A percentile compares a stretch with the other conserved stretches of the same genome.
These are phyloP conservation scores for Aspergillus chevalieri DNA, from an alignment of 2,329 filamentous ascomycete species.

Conservation along the genomic window DNA sequence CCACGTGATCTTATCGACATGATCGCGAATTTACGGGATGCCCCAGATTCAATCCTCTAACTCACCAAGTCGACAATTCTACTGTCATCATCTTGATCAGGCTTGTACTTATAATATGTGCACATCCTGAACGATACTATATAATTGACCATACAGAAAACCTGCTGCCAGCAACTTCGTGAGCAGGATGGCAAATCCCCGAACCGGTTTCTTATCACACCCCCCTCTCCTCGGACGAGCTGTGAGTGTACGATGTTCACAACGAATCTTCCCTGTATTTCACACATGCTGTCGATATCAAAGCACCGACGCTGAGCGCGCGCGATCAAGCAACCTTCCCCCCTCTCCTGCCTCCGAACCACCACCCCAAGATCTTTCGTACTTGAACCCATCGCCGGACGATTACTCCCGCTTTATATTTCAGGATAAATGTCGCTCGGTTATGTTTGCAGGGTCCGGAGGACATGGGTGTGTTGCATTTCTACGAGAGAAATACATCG, in stretches of 20 bases:
- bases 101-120: background rate
- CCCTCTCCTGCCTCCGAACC: conserved; percentile 10
- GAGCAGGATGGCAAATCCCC: conserved; percentile 16
- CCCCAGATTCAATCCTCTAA: too few species aligned
- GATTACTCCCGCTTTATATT: conserved; percentile 81
- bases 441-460: conserved; percentile 70
- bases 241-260: conserved; percentile 8
- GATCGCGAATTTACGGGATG: background rate
- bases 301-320: conserved; percentile 11
- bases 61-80: background rate
- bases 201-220: conserved; percentile 13
- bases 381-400: conserved; percentile 73
- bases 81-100: background rate
- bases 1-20: background rate
- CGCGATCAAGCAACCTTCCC: conserved; percentile 6
- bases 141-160: background rate
- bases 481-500: conserved; percentile 80
- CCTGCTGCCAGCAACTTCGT: too few species aligned
- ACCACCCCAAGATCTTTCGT: conserved; percentile 35
- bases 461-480: conserved; percentile 95
- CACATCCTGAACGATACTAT: conserved; percentile 5
- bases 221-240: conserved; percentile 12
- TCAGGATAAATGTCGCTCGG: conserved; percentile 75
- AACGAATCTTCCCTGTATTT: conserved; percentile 5
- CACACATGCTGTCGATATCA: conserved; percentile 16